phyloP scores from a whole-genome alignment of 2,329 filamentous ascomycete genomes.

The Verticillium longisporum region DNA sequence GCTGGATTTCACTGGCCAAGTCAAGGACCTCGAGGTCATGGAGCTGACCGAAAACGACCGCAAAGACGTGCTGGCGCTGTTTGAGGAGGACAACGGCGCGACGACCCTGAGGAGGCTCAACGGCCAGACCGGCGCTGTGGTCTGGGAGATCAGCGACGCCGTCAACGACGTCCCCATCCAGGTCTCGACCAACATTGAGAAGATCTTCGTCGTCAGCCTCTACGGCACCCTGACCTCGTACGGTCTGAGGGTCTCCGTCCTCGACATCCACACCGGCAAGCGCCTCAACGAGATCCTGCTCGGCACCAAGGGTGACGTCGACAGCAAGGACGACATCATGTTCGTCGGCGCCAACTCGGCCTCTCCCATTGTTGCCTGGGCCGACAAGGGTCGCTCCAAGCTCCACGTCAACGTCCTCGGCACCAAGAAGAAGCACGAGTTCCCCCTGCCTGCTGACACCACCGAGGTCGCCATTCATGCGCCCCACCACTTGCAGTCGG shows the following conservation, averaged over 20 bases:
- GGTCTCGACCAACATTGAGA: conserved; percentile 60
- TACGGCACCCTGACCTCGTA: conserved; percentile 64
- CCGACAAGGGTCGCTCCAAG: conserved; percentile 53
- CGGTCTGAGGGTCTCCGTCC: conserved; percentile 66
- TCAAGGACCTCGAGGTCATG: conserved; percentile 71
- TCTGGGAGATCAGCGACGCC: conserved; percentile 71
- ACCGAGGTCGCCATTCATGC: conserved; percentile 62
- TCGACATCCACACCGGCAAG: conserved; percentile 68
- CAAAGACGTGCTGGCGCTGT: conserved; percentile 68
- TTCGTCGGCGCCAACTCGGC: conserved; percentile 72
- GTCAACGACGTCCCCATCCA: conserved; percentile 69
- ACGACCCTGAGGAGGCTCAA: conserved; percentile 64
- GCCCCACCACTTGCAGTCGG: conserved; percentile 62
- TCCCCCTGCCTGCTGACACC: conserved; percentile 40
- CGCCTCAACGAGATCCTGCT: conserved; percentile 66
- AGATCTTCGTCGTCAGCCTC: conserved; percentile 71
- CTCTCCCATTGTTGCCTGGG: conserved; percentile 70
- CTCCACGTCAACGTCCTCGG: conserved; percentile 68
- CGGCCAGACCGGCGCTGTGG: conserved; percentile 62
- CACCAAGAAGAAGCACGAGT: conserved; percentile 48
- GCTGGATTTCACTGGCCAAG: conserved; percentile 47
- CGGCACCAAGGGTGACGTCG: conserved; percentile 67
- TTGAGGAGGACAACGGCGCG: conserved; percentile 48
- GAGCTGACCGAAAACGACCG: conserved; percentile 56
- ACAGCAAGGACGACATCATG: conserved; percentile 56